Evolutionary conservation across 2,329 filamentous ascomycete genomes (phyloP).

Genomic region (Lachnellula subtilissima): DNA sequence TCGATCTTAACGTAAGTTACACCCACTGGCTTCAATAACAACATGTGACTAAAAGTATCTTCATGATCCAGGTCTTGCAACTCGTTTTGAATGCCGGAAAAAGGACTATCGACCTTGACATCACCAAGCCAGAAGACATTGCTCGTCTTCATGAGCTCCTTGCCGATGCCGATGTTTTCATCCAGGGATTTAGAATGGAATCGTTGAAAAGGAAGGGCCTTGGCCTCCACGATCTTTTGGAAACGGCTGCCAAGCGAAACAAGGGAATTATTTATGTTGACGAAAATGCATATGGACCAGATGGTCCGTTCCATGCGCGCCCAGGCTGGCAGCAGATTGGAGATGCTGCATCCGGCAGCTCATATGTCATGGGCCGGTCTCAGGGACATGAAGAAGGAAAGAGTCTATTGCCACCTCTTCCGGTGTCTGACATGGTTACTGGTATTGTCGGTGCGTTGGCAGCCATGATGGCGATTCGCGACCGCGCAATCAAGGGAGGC

Average conservation of each 20-base stretch:
- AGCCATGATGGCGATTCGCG: conserved; percentile 56
- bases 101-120: conserved; percentile 56
- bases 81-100: conserved; percentile 64
- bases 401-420: conserved; percentile 58
- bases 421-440: conserved; percentile 60
- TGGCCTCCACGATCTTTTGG: conserved; percentile 46
- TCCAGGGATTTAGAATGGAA: conserved; percentile 64
- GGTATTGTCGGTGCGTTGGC: conserved; percentile 64
- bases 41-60: conserved; percentile 55
- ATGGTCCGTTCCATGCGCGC: conserved; percentile 40
- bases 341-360: conserved; percentile 54
- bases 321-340: conserved; percentile 59
- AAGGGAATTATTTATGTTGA: conserved; percentile 44
- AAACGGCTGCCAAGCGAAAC: conserved; percentile 45
- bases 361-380: conserved; percentile 52
- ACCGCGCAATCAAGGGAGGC: conserved; percentile 55
- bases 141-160: conserved; percentile 52
- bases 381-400: conserved; percentile 55
- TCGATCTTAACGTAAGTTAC: not conserved
- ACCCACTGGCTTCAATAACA: conserved; percentile 44
- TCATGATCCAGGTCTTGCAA: conserved; percentile 55
- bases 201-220: conserved; percentile 59
- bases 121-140: conserved; percentile 51
- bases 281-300: conserved; percentile 47
- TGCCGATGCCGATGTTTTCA: conserved; percentile 57